Conservation (phyloP, 2,329 filamentous ascomycete genomes). For the Xylaria sp. region DNA sequence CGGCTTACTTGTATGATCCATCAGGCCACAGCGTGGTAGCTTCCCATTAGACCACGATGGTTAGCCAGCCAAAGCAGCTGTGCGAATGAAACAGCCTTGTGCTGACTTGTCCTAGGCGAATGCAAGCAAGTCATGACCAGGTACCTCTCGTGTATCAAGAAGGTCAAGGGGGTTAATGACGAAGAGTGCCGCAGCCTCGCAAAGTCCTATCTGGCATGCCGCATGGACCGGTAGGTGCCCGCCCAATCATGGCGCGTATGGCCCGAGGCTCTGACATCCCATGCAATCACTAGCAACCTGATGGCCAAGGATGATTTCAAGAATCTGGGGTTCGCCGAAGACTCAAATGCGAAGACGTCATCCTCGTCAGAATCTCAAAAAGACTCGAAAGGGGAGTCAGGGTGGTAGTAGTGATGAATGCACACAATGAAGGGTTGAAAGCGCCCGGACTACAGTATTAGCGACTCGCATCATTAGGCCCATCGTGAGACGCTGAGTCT, state of each 20-base stretch:
- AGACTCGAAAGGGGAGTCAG: constrained; percentile 17
- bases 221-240: constrained; percentile 83
- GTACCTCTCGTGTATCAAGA: constrained; percentile 88
- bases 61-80: constrained; percentile 36
- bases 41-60: constrained; percentile 97
- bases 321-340: constrained; percentile 76
- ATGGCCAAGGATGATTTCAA: constrained; percentile 97
- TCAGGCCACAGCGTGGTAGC: constrained; percentile 84
- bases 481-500: background rate
- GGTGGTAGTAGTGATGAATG: background rate
- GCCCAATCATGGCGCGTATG: background rate
- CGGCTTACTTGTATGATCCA: constrained; percentile 5
- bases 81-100: background rate
- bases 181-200: constrained; percentile 82
- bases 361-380: constrained; percentile 28
- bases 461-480: background rate
- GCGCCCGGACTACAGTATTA: background rate
- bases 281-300: constrained; percentile 65
- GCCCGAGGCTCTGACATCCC: background rate
- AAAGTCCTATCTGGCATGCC: constrained; percentile 85
- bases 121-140: constrained; percentile 86
- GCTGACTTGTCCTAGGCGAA: constrained; percentile 63
- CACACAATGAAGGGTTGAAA: background rate
- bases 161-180: constrained; percentile 80
- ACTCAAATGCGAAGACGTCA: constrained; percentile 31